Percentiles rank a stretch among this genome's conserved stretches.
phyloP scores from a whole-genome alignment of 768 basidiomycete species.

The Suillus bovinus region DNA sequence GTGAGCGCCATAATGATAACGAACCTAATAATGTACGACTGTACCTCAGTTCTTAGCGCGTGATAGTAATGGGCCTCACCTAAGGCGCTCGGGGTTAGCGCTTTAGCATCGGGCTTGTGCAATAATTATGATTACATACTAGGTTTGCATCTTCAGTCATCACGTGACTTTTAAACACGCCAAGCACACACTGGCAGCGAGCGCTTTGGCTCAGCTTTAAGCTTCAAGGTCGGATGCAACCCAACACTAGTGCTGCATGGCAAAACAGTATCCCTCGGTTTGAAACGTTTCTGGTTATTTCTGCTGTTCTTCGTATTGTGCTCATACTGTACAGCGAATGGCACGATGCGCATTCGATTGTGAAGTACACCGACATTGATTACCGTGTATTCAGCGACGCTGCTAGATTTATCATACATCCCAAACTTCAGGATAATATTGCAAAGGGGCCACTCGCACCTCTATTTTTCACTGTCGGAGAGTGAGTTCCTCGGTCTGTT shows the following conservation, averaged over 20 bases:
- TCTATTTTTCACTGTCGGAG: constrained; percentile 54
- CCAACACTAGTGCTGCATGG: constrained; percentile 10
- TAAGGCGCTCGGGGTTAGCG: too few relatives aligned
- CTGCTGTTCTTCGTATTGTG: constrained; percentile 59
- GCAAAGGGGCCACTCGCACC: constrained; percentile 62
- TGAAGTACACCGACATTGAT: constrained; percentile 99
- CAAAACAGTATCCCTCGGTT: constrained; percentile 38
- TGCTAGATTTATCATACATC: constrained; percentile 62
- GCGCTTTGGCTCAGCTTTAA: too few relatives aligned
- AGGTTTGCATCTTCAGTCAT: too few relatives aligned
- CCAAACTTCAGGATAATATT: constrained; percentile 43
- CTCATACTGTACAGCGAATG: constrained; percentile 88
- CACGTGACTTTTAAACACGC: too few relatives aligned
- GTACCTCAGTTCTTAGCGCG: too few relatives aligned
- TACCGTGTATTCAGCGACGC: constrained; percentile 96
- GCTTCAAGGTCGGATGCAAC: neutral
- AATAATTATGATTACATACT: too few relatives aligned
- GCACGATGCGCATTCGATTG: constrained; percentile 78
- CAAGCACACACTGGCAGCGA: too few relatives aligned
- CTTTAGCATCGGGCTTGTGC: too few relatives aligned
- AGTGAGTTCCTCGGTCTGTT: constrained; percentile 54
- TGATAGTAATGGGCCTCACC: too few relatives aligned
- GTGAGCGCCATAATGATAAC: too few relatives aligned
- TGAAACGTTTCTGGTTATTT: constrained; percentile 49
- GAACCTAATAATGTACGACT: too few relatives aligned